Percentiles rank a stretch among this genome's conserved stretches.
phyloP scores from a whole-genome alignment of 371 early-diverging fungal genomes.

The Rhizopus sp. region DNA sequence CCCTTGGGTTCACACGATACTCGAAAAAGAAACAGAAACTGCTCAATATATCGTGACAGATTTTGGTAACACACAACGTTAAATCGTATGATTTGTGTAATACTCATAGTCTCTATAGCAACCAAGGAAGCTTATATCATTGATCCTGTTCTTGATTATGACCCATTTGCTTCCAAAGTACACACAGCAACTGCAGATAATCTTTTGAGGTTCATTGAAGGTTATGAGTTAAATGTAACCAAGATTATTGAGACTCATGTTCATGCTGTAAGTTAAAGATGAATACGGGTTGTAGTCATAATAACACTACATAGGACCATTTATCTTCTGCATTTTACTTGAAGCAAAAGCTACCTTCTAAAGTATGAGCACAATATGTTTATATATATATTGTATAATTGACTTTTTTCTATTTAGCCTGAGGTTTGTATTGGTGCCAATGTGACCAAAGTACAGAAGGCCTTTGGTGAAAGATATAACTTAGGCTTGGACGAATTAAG shows the following conservation, averaged over 20 bases:
- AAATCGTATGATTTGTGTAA: slow-evolving; percentile 2
- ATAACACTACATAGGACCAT: slow-evolving; percentile 35
- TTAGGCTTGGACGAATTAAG: slow-evolving; percentile 22
- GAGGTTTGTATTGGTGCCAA: slow-evolving; percentile 42
- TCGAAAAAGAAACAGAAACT: slow-evolving; percentile 47
- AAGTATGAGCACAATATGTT: slow-evolving; percentile 17
- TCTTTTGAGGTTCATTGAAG: slow-evolving; percentile 31
- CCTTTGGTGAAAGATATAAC: slow-evolving; percentile 43
- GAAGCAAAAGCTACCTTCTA: slow-evolving; percentile 28
- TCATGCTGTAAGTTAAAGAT: slow-evolving; percentile 37
- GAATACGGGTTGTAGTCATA: neutral
- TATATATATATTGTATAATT: slow-evolving; percentile 4
- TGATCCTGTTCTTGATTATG: slow-evolving; percentile 49
- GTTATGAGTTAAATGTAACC: slow-evolving; percentile 38
- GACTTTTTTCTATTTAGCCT: slow-evolving; percentile 23
- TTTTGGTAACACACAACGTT: slow-evolving; percentile 29
- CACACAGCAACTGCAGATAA: slow-evolving; percentile 27
- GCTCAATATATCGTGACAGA: slow-evolving; percentile 50
- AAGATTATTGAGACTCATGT: slow-evolving; percentile 54
- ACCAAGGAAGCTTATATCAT: slow-evolving; percentile 45
- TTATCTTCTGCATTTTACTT: slow-evolving; percentile 43
- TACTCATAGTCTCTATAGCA: slow-evolving; percentile 15
- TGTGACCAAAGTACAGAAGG: slow-evolving; percentile 42
- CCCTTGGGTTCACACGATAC: slow-evolving; percentile 47
- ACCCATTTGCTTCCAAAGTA: slow-evolving; percentile 37